Conservation (phyloP, 805 yeast species). For the Saturnispora hagleri region DNA sequence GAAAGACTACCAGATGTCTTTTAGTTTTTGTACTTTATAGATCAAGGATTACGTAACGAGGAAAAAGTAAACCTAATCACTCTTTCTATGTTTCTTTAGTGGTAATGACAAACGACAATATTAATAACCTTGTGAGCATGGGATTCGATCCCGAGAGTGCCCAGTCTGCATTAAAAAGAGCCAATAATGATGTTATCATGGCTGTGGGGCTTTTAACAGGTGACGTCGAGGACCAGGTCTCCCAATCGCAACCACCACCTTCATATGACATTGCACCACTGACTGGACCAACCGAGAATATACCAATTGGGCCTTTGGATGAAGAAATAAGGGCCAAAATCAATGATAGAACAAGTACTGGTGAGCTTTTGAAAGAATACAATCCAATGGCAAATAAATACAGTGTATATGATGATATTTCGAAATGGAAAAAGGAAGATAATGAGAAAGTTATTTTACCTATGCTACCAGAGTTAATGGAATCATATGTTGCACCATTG, state of each 20-base stretch:
- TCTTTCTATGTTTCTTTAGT: background rate
- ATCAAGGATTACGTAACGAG: slow-evolving; percentile 2
- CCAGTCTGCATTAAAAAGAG: slow-evolving; percentile 24
- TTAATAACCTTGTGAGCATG: slow-evolving; percentile 20
- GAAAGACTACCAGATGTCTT: slow-evolving; percentile 95
- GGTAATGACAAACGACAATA: slow-evolving; percentile 19
- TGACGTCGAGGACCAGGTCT: slow-evolving; percentile 1
- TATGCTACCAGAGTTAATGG: slow-evolving; percentile 24
- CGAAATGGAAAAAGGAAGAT: slow-evolving; percentile 18
- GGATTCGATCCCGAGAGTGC: slow-evolving; percentile 21
- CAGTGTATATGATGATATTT: slow-evolving; percentile 27
- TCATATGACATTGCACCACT: slow-evolving; percentile 1
- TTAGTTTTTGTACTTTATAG: slow-evolving; percentile 21
- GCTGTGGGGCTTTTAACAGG: slow-evolving; percentile 25
- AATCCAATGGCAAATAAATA: slow-evolving; percentile 6
- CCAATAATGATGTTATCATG: slow-evolving; percentile 26
- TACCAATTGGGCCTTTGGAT: background rate
- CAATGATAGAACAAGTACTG: background rate
- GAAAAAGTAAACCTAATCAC: background rate
- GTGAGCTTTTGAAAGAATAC: slow-evolving; percentile 2
- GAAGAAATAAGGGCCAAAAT: background rate
- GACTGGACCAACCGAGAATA: background rate
- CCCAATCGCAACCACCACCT: slow-evolving; percentile 1
- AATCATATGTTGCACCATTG: slow-evolving; percentile 35
- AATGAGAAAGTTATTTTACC: slow-evolving; percentile 31